Evolutionary conservation across 1,139 yeast genomes (phyloP).

Genomic region (Candida labiduridarum): DNA sequence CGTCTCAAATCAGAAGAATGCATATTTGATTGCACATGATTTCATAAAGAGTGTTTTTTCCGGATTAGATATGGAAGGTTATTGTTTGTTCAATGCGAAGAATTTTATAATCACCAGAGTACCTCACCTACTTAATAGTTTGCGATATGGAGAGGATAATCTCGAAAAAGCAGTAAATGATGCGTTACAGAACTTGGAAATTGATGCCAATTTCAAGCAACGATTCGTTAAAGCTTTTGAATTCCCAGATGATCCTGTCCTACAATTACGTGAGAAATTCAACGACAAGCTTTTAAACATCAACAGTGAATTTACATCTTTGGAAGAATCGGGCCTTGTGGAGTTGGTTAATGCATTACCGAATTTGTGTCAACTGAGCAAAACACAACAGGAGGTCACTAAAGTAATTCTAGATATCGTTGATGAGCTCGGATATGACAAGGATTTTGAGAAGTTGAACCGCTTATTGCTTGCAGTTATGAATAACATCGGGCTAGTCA

Average conservation of each 20-base stretch:
- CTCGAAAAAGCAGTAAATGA: conserved; percentile 19
- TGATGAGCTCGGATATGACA: conserved; percentile 40
- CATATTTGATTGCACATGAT: conserved; percentile 20
- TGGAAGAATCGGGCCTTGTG: conserved; percentile 53
- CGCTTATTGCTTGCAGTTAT: conserved; percentile 52
- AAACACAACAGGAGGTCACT: conserved; percentile 42
- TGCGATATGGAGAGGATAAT: conserved; percentile 23
- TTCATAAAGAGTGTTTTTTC: conserved; percentile 24
- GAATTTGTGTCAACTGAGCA: conserved; percentile 40
- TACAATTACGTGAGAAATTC: conserved; percentile 22
- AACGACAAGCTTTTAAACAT: conserved; percentile 44
- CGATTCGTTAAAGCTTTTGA: conserved; percentile 48
- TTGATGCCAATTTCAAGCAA: conserved; percentile 51
- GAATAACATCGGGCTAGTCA: conserved; percentile 41
- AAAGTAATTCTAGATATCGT: conserved; percentile 33
- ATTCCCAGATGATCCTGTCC: conserved; percentile 14
- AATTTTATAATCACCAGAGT: conserved; percentile 36
- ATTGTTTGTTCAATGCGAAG: conserved; percentile 31
- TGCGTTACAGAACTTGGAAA: conserved; percentile 17
- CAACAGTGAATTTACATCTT: conserved; percentile 56
- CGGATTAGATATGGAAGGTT: conserved; percentile 18
- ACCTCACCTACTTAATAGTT: conserved; percentile 23
- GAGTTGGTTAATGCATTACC: conserved; percentile 33
- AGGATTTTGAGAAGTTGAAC: conserved; percentile 47
- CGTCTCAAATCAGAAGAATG: conserved; percentile 3